Conservation (phyloP, 371 early-diverging fungal species). For the Mortierella sp. region DNA sequence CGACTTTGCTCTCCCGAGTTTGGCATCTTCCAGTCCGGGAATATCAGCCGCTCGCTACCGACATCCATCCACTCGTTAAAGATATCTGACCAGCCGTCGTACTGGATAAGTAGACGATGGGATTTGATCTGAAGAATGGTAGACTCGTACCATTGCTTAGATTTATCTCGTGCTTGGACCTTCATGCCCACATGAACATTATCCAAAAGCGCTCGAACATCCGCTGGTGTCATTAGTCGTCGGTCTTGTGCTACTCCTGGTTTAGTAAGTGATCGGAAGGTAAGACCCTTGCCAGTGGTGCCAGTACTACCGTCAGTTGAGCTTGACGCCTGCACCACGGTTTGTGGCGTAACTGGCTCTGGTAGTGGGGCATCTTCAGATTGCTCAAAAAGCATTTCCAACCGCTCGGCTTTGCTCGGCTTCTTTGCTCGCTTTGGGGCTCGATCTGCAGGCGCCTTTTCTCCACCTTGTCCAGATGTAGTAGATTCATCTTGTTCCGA, state of each 20-base stretch:
- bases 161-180: conserved; percentile 15
- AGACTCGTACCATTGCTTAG: conserved; percentile 1
- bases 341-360: background rate
- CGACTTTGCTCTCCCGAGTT: background rate
- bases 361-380: background rate
- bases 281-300: background rate
- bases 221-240: conserved; percentile 11
- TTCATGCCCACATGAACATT: conserved; percentile 10
- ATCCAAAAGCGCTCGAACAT: conserved; percentile 5
- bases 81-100: conserved; percentile 1
- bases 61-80: conserved; percentile 14
- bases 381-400: background rate
- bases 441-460: background rate
- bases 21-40: background rate
- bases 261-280: background rate
- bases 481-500: background rate
- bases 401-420: background rate
- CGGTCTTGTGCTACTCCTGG: background rate
- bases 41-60: conserved; percentile 12
- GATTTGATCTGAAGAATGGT: conserved; percentile 15
- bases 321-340: background rate
- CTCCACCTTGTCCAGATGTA: background rate
- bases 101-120: conserved; percentile 7
- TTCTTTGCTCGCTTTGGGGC: background rate
- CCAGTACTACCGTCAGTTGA: background rate